phyloP scores from a whole-genome alignment of 2,329 filamentous ascomycete genomes.

The Scytalidium sp. region DNA sequence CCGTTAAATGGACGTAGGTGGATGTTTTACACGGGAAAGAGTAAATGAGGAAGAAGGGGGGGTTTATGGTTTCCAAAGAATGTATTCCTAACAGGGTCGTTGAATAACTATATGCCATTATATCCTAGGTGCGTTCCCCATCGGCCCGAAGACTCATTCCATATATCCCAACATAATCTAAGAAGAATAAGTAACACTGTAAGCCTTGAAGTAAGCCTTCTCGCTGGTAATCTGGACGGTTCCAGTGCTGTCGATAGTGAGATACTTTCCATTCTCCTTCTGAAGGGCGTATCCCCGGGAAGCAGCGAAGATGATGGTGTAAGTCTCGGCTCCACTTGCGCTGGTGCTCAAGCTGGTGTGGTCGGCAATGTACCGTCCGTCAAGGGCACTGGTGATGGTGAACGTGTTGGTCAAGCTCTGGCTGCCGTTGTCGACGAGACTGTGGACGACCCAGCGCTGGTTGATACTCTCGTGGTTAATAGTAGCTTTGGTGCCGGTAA shows the following conservation, averaged over 20 bases:
- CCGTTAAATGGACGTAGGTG: too few relatives aligned
- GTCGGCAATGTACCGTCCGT: constrained; percentile 33
- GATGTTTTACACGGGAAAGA: too few relatives aligned
- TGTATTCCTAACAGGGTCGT: too few relatives aligned
- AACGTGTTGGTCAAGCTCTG: constrained; percentile 24
- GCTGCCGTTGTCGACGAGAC: constrained; percentile 8
- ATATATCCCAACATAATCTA: not conserved
- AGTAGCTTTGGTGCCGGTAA: constrained; percentile 24
- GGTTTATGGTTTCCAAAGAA: too few relatives aligned
- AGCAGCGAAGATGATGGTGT: constrained; percentile 11
- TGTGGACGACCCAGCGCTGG: constrained; percentile 49
- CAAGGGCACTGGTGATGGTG: constrained; percentile 37
- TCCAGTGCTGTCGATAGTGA: constrained; percentile 13
- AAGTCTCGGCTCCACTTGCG: constrained; percentile 11
- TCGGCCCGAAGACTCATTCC: too few relatives aligned
- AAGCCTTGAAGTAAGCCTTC: constrained; percentile 12
- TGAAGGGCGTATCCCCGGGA: constrained; percentile 15
- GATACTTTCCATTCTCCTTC: constrained; percentile 20
- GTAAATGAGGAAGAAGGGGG: too few relatives aligned
- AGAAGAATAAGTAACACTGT: constrained; percentile 16
- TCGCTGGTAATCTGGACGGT: constrained; percentile 10
- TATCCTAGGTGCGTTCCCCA: too few relatives aligned
- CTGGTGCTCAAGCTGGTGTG: constrained; percentile 11
- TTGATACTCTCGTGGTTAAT: constrained; percentile 34
- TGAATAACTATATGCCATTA: too few relatives aligned